Evolutionary conservation across 306 rosid species (phyloP), one percentile per base, ranked within the genome.

Genomic region (Lablab purpureus): DNA sequence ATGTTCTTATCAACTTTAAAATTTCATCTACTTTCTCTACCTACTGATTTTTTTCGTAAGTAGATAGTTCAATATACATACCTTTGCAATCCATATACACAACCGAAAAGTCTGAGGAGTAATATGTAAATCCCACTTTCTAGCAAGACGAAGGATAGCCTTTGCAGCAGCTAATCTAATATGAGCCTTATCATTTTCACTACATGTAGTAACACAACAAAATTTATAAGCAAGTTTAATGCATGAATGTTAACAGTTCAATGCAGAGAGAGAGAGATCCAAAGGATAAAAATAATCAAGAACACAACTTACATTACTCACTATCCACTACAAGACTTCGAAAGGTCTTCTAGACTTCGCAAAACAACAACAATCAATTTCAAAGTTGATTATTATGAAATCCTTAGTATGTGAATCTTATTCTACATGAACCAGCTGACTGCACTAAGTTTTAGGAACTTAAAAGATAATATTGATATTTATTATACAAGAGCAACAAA

Each of bases 121-220:
- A 66, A 95, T 91, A 84, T 88, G 89, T 58, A 80, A 87, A 87
- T 95, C 99, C 97, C 97, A 95, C 88, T 89, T 91, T 81, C 79
- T 89, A 49, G 98, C 86, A 75, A 95, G 92, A 78, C 74, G 86
- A 62, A 95, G 96, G 84, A 92, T 84, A 66, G 98, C 86, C 80
- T 90, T 95, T 43, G 97, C 97, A 73, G 97, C 94, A 81, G 90
- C 98, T 81, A 92, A 84, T 85, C 91, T 88, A 60, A 91, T 74
- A 73, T 72, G 84, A 81, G 87, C 87, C 84, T 66, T 80, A 36
- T 91, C 91, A 19, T 55, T 87, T 72, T 87, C 90, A 81, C 96
- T 91, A 81, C 74, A 76, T 68, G 84, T 32, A 67, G 81, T 34
- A 67, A 77, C 65, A 68, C 55, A 64, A 51, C 25, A 74, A 69